These are phyloP conservation scores for Lentinula detonsa DNA, from an alignment of 768 basidiomycete species.

Conservation along the genomic window DNA sequence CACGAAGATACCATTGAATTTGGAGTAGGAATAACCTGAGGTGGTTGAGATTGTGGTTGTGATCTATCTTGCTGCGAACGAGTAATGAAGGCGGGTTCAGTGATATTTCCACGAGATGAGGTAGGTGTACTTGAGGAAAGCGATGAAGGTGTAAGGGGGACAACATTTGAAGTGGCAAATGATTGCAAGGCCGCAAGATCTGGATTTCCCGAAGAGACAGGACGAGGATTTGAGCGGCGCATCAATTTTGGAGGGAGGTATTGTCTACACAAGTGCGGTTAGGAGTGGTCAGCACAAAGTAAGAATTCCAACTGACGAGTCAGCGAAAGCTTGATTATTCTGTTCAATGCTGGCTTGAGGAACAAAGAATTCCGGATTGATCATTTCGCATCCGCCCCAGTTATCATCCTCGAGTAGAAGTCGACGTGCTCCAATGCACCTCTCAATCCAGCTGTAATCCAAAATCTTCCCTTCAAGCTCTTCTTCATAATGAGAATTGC, in stretches of 20 bases:
- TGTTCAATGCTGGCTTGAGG: background rate
- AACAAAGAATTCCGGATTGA: background rate
- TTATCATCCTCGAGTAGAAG: slow-evolving; percentile 41
- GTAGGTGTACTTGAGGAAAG: background rate
- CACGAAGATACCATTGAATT: background rate
- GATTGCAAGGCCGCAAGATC: background rate
- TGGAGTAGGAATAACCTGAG: background rate
- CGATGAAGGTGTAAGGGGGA: background rate
- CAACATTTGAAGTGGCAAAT: background rate
- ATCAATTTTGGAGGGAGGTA: background rate
- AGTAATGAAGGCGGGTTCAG: background rate
- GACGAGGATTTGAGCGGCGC: background rate
- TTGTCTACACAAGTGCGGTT: background rate
- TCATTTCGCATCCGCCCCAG: slow-evolving; percentile 41
- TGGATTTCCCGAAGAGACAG: background rate
- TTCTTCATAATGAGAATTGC: background rate
- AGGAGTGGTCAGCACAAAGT: background rate
- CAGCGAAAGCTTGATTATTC: background rate
- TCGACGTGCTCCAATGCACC: slow-evolving; percentile 34
- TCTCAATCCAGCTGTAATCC: slow-evolving; percentile 45
- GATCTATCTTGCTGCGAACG: background rate
- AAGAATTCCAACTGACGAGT: background rate
- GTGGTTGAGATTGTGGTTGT: background rate
- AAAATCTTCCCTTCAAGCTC: slow-evolving; percentile 38
- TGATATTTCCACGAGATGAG: background rate